Evolutionary conservation across 805 yeast species (phyloP).

Genomic region (Maudiozyma turicensis): DNA sequence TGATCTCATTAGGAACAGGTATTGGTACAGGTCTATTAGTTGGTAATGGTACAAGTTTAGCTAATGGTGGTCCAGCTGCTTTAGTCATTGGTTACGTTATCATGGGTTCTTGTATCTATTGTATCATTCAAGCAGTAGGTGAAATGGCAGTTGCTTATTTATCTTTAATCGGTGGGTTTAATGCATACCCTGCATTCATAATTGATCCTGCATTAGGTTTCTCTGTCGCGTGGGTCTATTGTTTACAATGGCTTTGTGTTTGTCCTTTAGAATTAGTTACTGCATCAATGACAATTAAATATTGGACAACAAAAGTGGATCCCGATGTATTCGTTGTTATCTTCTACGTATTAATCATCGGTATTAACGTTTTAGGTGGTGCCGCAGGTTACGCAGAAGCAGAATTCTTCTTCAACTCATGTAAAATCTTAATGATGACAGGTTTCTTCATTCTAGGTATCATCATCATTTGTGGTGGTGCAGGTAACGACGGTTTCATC

Average conservation of each 20-base stretch:
- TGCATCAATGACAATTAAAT: conserved; percentile 50
- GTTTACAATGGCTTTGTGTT: conserved; percentile 53
- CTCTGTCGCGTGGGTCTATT: conserved; percentile 54
- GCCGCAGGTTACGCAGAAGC: conserved; percentile 54
- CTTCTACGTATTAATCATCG: conserved; percentile 37
- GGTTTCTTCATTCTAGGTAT: conserved; percentile 49
- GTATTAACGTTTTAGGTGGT: conserved; percentile 40
- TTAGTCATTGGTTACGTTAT: conserved; percentile 47
- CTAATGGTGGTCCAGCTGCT: conserved; percentile 39
- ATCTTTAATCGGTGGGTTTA: conserved; percentile 53
- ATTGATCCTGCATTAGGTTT: conserved; percentile 50
- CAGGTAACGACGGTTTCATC: conserved; percentile 36
- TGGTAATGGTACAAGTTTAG: conserved; percentile 43
- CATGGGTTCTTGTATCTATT: conserved; percentile 48
- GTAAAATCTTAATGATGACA: conserved; percentile 53
- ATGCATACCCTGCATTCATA: conserved; percentile 45
- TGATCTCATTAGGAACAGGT: conserved; percentile 79
- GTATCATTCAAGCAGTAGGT: conserved; percentile 54
- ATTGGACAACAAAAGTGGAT: conserved; percentile 46
- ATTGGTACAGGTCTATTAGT: conserved; percentile 69
- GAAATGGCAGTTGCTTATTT: conserved; percentile 56
- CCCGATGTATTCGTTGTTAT: conserved; percentile 50
- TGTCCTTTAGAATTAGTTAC: conserved; percentile 57
- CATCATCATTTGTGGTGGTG: conserved; percentile 34
- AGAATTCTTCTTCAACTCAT: conserved; percentile 53